Evolutionary conservation across 352 stramenopile species (phyloP).

Genomic region (Pythium utonaiense): DNA sequence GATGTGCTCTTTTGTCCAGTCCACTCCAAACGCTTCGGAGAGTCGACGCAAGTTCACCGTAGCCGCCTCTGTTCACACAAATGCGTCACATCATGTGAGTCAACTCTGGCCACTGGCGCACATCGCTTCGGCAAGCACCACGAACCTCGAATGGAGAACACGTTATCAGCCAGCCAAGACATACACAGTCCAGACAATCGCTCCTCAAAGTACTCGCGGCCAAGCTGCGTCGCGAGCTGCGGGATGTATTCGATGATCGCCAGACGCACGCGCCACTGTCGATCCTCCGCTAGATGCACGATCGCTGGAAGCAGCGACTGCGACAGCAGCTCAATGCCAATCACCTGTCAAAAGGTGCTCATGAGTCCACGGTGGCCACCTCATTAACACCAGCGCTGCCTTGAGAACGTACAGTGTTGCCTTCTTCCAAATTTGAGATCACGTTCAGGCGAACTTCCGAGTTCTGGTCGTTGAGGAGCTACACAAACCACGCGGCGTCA

Average conservation of each 20-base stretch:
- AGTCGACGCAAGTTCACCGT: slow-evolving; percentile 94
- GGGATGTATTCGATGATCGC: slow-evolving; percentile 99
- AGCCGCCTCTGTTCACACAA: slow-evolving; percentile 72
- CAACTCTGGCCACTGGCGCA: not conserved
- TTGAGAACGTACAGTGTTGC: slow-evolving; percentile 83
- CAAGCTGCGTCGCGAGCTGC: slow-evolving; percentile 94
- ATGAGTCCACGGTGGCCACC: too few relatives aligned
- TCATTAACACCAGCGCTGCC: not conserved
- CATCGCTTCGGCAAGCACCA: not conserved
- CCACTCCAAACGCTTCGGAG: slow-evolving; percentile 93
- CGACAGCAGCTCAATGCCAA: slow-evolving; percentile 96
- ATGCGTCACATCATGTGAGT: not conserved
- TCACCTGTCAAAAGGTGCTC: slow-evolving; percentile 58
- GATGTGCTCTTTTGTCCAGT: slow-evolving; percentile 93
- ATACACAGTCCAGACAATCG: slow-evolving; percentile 94
- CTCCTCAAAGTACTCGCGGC: slow-evolving; percentile 95
- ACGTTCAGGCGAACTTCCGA: slow-evolving; percentile 98
- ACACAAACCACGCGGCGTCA: not conserved
- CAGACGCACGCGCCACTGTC: slow-evolving; percentile 97
- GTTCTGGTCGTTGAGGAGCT: slow-evolving; percentile 95
- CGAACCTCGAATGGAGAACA: slow-evolving; percentile 93
- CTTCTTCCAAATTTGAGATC: slow-evolving; percentile 95
- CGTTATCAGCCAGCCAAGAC: slow-evolving; percentile 95
- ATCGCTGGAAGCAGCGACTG: slow-evolving; percentile 97
- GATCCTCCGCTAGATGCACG: slow-evolving; percentile 96